Conservation (phyloP, 768 basidiomycete species). For the Termitomyces titanicus region DNA sequence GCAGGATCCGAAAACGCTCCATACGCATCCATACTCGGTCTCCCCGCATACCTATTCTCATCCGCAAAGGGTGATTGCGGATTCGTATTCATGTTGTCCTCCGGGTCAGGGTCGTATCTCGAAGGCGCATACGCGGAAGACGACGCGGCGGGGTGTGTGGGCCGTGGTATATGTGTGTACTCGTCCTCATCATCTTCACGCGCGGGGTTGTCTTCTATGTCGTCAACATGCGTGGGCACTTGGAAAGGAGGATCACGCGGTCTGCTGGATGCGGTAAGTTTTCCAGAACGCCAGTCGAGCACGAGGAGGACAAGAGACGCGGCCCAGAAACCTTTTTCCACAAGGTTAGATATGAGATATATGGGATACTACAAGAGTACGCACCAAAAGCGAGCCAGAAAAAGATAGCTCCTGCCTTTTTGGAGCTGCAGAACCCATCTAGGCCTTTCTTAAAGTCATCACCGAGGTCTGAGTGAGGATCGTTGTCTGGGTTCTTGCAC, state of each 20-base stretch:
- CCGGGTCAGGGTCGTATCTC: slow-evolving; percentile 5
- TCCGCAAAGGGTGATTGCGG: slow-evolving; percentile 49
- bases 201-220: slow-evolving; percentile 37
- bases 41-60: slow-evolving; percentile 35
- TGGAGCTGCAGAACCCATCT: slow-evolving; percentile 85
- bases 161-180: slow-evolving; percentile 47
- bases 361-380: slow-evolving; percentile 19
- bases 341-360: neutral
- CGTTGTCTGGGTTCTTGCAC: slow-evolving; percentile 80
- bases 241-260: slow-evolving; percentile 74
- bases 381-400: slow-evolving; percentile 82
- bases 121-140: slow-evolving; percentile 17
- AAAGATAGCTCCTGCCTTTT: slow-evolving; percentile 87
- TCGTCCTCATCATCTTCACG: slow-evolving; percentile 28
- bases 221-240: slow-evolving; percentile 45
- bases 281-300: slow-evolving; percentile 75
- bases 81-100: neutral
- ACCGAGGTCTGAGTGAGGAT: slow-evolving; percentile 70
- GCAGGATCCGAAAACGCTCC: slow-evolving; percentile 90
- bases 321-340: slow-evolving; percentile 63
- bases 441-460: slow-evolving; percentile 65
- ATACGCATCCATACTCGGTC: slow-evolving; percentile 82
- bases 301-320: slow-evolving; percentile 64
- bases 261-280: slow-evolving; percentile 41
- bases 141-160: slow-evolving; percentile 15